These are phyloP conservation scores for Drosera capensis DNA, from an alignment of 148 eudicot genomes.

Conservation along the genomic window DNA sequence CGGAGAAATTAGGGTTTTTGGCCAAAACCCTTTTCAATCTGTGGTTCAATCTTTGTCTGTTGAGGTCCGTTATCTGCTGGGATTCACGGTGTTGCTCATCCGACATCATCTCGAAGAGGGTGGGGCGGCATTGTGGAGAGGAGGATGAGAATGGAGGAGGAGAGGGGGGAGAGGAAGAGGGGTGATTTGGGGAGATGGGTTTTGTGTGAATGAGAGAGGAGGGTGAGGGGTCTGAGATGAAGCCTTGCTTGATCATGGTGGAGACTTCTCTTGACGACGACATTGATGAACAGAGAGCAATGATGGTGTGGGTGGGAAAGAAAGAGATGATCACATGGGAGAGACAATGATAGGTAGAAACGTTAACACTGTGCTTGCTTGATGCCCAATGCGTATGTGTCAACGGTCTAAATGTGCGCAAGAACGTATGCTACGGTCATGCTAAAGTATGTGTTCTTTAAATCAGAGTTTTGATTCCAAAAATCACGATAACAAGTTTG, in stretches of 20 bases:
- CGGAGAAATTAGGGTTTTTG: slow-evolving; percentile 22
- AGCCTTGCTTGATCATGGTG: slow-evolving; percentile 49
- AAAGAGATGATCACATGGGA: too few relatives aligned
- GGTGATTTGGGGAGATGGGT: slow-evolving; percentile 2
- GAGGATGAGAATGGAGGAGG: slow-evolving; percentile 8
- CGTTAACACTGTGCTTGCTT: too few relatives aligned
- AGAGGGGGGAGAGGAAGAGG: slow-evolving; percentile 19
- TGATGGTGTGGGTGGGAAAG: too few relatives aligned
- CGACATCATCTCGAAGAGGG: slow-evolving; percentile 83
- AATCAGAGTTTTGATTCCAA: too few relatives aligned
- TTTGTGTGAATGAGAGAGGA: slow-evolving; percentile 11
- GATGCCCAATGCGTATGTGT: too few relatives aligned
- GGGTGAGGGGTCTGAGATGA: slow-evolving; percentile 35
- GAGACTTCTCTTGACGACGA: slow-evolving; percentile 26
- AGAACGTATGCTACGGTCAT: too few relatives aligned
- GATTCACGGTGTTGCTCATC: slow-evolving; percentile 47
- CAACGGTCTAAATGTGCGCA: too few relatives aligned
- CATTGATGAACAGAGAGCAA: slow-evolving; percentile 1
- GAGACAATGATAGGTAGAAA: too few relatives aligned
- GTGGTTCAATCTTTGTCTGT: slow-evolving; percentile 27
- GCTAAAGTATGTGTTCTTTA: too few relatives aligned
- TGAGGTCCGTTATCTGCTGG: slow-evolving; percentile 19
- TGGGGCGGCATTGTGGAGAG: slow-evolving; percentile 28
- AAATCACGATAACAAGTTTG: too few relatives aligned
- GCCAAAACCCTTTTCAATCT: slow-evolving; percentile 38